Evolutionary conservation across 1,284 basidiomycete genomes (phyloP).

Genomic region (Irpex sp.): DNA sequence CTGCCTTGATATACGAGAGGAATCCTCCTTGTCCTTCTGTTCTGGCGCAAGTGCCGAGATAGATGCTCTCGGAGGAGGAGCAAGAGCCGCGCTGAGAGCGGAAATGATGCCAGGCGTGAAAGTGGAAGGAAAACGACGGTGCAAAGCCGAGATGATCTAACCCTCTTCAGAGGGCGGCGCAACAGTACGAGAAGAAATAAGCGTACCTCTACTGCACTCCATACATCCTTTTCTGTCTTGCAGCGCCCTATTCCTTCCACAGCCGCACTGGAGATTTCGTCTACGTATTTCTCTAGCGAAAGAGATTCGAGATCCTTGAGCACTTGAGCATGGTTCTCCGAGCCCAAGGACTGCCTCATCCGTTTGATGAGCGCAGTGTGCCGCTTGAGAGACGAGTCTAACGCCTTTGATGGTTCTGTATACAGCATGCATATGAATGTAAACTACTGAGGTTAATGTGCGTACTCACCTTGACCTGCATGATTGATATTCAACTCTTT

Average conservation of each 20-base stretch:
- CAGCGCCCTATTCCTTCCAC: conserved; percentile 85
- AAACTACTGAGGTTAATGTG: not conserved
- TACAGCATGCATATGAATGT: not conserved
- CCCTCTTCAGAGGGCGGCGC: conserved; percentile 1
- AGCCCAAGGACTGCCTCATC: conserved; percentile 76
- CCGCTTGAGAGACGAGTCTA: conserved; percentile 91
- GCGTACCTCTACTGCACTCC: conserved; percentile 87
- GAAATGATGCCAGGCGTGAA: conserved; percentile 77
- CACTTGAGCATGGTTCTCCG: conserved; percentile 80
- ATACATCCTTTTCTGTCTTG: conserved; percentile 86
- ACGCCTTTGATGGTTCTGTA: conserved; percentile 54
- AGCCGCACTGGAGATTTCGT: conserved; percentile 87
- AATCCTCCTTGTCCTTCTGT: conserved; percentile 93
- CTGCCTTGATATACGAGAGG: conserved; percentile 76
- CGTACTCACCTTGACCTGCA: conserved; percentile 41
- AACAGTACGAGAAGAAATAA: conserved; percentile 5
- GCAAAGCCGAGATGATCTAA: conserved; percentile 77
- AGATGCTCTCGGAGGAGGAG: conserved; percentile 56
- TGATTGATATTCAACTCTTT: conserved; percentile 50
- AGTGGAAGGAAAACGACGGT: conserved; percentile 79
- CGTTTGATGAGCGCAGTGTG: conserved; percentile 93
- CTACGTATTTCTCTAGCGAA: conserved; percentile 93
- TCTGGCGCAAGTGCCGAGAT: conserved; percentile 65
- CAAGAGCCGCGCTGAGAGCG: conserved; percentile 64
- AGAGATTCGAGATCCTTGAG: conserved; percentile 89